A percentile compares a stretch with the other conserved stretches of the same genome.
Evolutionary conservation across 2,329 filamentous ascomycete species (phyloP).

Genomic region (Colletotrichum echinochloae): DNA sequence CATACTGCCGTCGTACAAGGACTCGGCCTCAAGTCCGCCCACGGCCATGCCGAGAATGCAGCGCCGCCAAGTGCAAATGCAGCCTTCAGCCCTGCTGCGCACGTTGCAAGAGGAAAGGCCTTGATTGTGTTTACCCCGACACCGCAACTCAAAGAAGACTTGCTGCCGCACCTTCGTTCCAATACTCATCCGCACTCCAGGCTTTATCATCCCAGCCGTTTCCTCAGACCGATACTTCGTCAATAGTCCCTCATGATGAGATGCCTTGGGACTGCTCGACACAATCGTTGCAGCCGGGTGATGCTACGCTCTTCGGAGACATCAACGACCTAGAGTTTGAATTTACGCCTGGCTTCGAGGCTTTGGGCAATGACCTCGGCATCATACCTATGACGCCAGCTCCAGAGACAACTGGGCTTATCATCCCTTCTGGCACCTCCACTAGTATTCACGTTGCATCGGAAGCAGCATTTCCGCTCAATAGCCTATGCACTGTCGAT

Average conservation of each 20-base stretch:
- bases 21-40: constrained; percentile 22
- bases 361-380: background rate
- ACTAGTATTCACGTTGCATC: background rate
- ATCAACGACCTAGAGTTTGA: too few relatives aligned
- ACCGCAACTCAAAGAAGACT: background rate
- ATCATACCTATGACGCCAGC: too few relatives aligned
- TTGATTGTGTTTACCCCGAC: constrained; percentile 22
- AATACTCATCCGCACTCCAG: too few relatives aligned
- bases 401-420: background rate
- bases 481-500: background rate
- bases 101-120: constrained; percentile 31
- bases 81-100: constrained; percentile 22
- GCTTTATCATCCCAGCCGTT: background rate
- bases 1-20: constrained; percentile 25
- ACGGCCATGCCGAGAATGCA: constrained; percentile 34
- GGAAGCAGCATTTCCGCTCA: constrained; percentile 4
- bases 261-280: background rate
- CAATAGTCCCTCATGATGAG: background rate
- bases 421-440: too few relatives aligned
- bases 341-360: background rate
- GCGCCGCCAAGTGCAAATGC: constrained; percentile 34
- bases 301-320: background rate
- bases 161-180: background rate
- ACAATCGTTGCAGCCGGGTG: background rate
- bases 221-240: background rate